Base-by-base conservation (phyloP, 192 early-diverging fungal genomes). In the Backusella australiensis region DNA sequence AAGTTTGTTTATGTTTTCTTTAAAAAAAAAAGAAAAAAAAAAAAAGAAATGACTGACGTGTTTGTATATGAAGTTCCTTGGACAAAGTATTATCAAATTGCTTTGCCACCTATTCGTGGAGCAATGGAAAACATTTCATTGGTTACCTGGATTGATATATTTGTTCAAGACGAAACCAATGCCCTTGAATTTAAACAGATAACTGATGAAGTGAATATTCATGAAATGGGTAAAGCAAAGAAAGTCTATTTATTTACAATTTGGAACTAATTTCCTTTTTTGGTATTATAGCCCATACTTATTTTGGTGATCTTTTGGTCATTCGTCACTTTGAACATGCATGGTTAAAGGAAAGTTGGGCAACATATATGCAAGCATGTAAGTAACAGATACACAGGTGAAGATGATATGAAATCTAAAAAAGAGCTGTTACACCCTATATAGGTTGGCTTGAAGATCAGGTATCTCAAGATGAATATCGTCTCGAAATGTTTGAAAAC, bases 311-410 rank as follows among this genome's bases (percentile, higher is more conserved):
- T 72, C 56, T 87, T 29, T 46, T 89, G 34, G 86, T 87, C 42
- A 87, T 89, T n/a, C 70, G 86, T 1, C 82, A 87, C 76, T 89
- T 89, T 80, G 88, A 89, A 65, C 88, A 89, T 76, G 86, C 81
- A 26, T 89, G 88, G 88, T 76, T 87, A 9, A 89, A 89, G 79
- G 88, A 89, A 77, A 82, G 80, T 9, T 89, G 88, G 88, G 88
- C 88, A 19, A 85, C 86, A 1, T 89, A 86, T 67, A 81, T 85
- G 39, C 81, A 82, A 38, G 44, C 72, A 5, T 79, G 78, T 78
- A 73, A 46, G 63, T 67, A 49, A 17, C 6, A 7, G 17, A n/a
- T n/a, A 1, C 19, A 19, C 46, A 49, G 6, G 1, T n/a, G 19
- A 21, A 5, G 19, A 1, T 1, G 21, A 9, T 53, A 8, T 21